phyloP scores from a whole-genome alignment of 345 rosid species.

The Hypericum perforatum region DNA sequence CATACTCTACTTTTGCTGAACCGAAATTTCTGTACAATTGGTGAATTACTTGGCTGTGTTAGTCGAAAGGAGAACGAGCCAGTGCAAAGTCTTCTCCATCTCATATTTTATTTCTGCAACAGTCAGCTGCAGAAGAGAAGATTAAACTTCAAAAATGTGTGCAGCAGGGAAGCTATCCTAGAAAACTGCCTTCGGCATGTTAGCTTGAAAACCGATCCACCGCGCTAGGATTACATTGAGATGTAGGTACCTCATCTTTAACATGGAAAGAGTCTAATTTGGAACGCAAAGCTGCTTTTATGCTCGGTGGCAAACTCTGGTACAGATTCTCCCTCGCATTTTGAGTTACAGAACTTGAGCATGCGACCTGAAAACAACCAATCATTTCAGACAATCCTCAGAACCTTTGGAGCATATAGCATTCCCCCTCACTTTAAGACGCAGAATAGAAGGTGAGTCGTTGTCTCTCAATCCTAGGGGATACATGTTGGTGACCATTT shows the following conservation, averaged over 20 bases:
- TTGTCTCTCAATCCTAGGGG: too few species aligned
- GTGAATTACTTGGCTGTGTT: conserved; percentile 9
- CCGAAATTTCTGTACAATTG: too few species aligned
- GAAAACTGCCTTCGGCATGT: too few species aligned
- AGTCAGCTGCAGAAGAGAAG: neutral
- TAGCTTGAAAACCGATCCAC: neutral
- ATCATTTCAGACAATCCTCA: neutral
- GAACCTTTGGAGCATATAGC: too few species aligned
- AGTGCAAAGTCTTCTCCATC: conserved; percentile 8
- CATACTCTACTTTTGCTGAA: too few species aligned
- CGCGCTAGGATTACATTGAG: neutral
- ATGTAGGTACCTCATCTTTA: conserved; percentile 3
- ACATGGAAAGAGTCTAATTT: conserved; percentile 1
- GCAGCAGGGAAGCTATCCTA: neutral
- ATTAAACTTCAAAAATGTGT: neutral
- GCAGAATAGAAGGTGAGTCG: too few species aligned
- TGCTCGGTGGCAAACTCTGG: conserved; percentile 8
- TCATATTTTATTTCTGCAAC: conserved; percentile 5
- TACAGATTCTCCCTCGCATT: conserved; percentile 3
- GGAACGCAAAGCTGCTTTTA: conserved; percentile 3
- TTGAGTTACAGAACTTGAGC: conserved; percentile 5
- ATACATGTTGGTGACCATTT: too few species aligned
- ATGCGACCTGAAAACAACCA: conserved; percentile 2
- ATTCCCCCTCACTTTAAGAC: too few species aligned
- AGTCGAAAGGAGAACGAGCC: conserved; percentile 10